phyloP scores from a whole-genome alignment of 306 rosid genomes.

The Corylus avellana region DNA sequence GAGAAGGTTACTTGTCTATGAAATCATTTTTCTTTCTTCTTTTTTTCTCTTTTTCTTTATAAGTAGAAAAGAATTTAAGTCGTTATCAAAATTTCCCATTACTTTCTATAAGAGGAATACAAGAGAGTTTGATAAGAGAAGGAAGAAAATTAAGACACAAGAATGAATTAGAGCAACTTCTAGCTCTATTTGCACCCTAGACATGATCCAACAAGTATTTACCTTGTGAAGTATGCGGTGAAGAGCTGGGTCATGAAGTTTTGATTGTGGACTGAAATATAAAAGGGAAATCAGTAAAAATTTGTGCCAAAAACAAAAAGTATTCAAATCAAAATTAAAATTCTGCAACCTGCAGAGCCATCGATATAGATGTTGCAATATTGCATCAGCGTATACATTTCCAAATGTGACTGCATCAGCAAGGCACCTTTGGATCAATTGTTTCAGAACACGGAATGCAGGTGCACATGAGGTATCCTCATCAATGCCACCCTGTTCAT shows the following conservation, averaged over 20 bases:
- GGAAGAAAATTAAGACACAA: neutral
- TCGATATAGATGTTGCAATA: conserved; percentile 84
- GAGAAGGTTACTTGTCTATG: conserved; percentile 16
- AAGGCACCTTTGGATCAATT: conserved; percentile 86
- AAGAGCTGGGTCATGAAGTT: conserved; percentile 95
- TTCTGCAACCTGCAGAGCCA: conserved; percentile 94
- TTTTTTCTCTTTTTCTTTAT: neutral
- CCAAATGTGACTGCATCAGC: conserved; percentile 83
- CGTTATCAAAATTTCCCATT: conserved; percentile 3
- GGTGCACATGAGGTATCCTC: conserved; percentile 79
- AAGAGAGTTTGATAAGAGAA: conserved; percentile 2
- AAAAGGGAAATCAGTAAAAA: conserved; percentile 35
- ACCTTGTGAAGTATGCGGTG: conserved; percentile 92
- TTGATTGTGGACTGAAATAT: conserved; percentile 78
- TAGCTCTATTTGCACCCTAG: conserved; percentile 10
- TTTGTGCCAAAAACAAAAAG: conserved; percentile 25
- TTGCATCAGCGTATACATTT: conserved; percentile 84
- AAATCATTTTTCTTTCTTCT: neutral
- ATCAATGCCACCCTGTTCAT: conserved; percentile 64
- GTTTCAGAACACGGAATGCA: conserved; percentile 82
- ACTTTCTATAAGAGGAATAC: conserved; percentile 4
- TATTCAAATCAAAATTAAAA: conserved; percentile 14
- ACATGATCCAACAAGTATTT: conserved; percentile 15
- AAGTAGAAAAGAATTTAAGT: conserved; percentile 3
- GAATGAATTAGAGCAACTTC: neutral